Percentiles rank a stretch among this genome's conserved stretches.
Evolutionary conservation across 176 grass and related monocot species (phyloP).

Genomic region (Neostapfia colusana): DNA sequence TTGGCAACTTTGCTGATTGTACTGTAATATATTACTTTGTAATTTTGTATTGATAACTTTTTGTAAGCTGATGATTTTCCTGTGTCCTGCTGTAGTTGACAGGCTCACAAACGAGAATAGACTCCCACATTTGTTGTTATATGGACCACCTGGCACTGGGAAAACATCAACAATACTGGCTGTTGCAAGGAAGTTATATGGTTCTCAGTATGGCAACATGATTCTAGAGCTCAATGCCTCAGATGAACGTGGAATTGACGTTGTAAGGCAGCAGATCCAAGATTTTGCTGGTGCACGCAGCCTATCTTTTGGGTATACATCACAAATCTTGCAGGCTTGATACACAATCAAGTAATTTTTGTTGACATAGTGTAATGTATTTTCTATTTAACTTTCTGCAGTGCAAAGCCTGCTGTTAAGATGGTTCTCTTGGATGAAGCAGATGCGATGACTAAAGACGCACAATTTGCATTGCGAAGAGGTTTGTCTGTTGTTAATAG

Average conservation of each 20-base stretch:
- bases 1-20: background rate
- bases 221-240: conserved; percentile 97
- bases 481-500: conserved; percentile 48
- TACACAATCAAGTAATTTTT: background rate
- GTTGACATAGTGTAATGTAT: conserved; percentile 4
- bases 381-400: conserved; percentile 51
- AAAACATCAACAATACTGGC: conserved; percentile 95
- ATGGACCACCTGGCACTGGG: conserved; percentile 81
- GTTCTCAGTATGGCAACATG: conserved; percentile 89
- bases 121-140: conserved; percentile 85
- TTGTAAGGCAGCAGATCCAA: conserved; percentile 96
- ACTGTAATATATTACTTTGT: background rate
- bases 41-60: background rate
- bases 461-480: conserved; percentile 95
- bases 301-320: conserved; percentile 77
- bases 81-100: conserved; percentile 52
- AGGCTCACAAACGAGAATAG: conserved; percentile 89
- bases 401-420: conserved; percentile 79
- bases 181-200: conserved; percentile 91
- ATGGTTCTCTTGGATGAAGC: conserved; percentile 95
- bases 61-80: background rate
- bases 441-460: conserved; percentile 98
- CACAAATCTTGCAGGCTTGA: background rate
- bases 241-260: conserved; percentile 86
- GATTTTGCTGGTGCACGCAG: conserved; percentile 80